phyloP scores from a whole-genome alignment of 371 early-diverging fungal genomes.

The Funneliformis caledonium region DNA sequence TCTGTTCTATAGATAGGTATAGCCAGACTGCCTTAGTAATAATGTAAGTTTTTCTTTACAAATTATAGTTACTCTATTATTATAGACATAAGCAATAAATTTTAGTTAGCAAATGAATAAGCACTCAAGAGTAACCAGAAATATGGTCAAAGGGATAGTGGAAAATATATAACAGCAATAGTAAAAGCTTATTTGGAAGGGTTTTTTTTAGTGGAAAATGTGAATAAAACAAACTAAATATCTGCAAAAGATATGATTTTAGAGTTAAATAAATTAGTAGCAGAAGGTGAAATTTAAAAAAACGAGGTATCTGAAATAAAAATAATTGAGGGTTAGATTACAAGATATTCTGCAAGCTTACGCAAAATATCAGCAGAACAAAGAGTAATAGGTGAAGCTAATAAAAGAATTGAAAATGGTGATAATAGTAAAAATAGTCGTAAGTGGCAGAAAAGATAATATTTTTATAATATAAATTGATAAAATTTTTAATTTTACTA shows the following conservation, averaged over 20 bases:
- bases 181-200: constrained; percentile 13
- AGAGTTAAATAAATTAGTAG: neutral
- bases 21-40: neutral
- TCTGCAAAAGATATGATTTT: constrained; percentile 19
- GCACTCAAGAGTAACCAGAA: constrained; percentile 2
- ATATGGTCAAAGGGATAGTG: neutral
- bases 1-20: neutral
- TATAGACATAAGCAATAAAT: neutral
- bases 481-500: neutral
- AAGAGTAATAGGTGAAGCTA: neutral
- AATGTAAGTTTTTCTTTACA: neutral
- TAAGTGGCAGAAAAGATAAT: neutral
- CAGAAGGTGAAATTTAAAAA: neutral
- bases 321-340: constrained; percentile 10
- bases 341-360: constrained; percentile 10
- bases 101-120: neutral
- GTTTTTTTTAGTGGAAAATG: constrained; percentile 4
- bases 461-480: neutral
- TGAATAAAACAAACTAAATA: constrained; percentile 7
- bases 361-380: constrained; percentile 5
- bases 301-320: neutral
- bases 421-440: neutral
- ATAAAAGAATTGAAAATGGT: neutral
- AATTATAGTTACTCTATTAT: neutral
- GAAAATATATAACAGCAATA: neutral